Base-by-base conservation (phyloP, 139 green algal genomes). In the Trebouxia sp. region DNA sequence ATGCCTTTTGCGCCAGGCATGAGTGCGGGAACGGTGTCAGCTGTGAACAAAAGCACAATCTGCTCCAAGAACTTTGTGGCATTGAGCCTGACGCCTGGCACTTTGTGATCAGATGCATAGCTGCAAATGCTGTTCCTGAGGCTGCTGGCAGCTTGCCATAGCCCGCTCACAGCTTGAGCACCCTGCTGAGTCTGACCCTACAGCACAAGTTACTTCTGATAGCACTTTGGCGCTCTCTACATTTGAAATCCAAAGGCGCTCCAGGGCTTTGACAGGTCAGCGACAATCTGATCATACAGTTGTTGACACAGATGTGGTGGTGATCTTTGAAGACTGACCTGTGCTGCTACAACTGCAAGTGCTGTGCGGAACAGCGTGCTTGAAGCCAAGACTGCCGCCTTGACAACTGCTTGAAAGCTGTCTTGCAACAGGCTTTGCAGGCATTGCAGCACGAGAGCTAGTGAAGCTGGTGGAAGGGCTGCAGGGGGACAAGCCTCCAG, bases 61-160 rank as follows among this genome's bases (percentile, higher is more conserved):
- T 86, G 83, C 74, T 92, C 88, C 53, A 85, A 11, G 39, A 91
- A 85, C 51, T 87, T 88, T 48, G 55, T 56, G 9, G 82, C 87
- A 9, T 56, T 78, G 30, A 87, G 62, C 8, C 84, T 67, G 50
- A 91, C 55, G 5, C 42, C 80, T 5, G 62, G 62, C 4, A 72
- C 62, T 45, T 72, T 72, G 35, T 72, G 62, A 26, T 72, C 35
- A n/a, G 32, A 32, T 8, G 62, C 62, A 72, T 45, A 72, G 62
- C 62, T 45, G 62, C 62, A 72, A 8, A 72, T 72, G 62, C 62
- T 72, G 35, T 72, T 72, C 12, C 62, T n/a, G 32, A 72, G 35
- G 14, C 32, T 72, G 12, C 62, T 45, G 35, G 62, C 62, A 30
- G 14, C 43, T 35, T 72, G 62, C 62, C 62, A 72, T 4, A 72